Conservation (phyloP, 2,329 filamentous ascomycete genomes). For the Sarocladium kiliense region DNA sequence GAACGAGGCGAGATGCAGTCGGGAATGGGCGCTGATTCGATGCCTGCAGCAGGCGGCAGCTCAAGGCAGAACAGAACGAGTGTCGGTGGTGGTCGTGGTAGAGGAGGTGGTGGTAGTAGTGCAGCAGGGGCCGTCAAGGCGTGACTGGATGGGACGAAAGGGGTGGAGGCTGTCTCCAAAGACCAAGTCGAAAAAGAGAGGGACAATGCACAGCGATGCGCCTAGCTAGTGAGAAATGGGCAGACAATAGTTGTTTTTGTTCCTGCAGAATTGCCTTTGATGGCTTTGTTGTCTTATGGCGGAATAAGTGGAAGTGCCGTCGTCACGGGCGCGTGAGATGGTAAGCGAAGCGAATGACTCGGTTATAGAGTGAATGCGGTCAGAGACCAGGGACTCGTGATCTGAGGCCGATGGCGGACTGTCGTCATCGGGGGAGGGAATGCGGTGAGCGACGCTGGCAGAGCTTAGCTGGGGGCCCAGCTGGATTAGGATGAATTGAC, state of each 20-base stretch:
- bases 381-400: conserved; percentile 9
- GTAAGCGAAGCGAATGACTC: conserved; percentile 8
- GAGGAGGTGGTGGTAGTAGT: conserved; percentile 6
- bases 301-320: not conserved
- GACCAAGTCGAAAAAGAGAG: conserved; percentile 6
- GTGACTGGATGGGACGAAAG: conserved; percentile 8
- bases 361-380: conserved; percentile 6
- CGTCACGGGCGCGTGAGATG: not conserved
- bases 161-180: conserved; percentile 5
- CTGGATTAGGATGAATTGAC: not conserved
- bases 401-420: conserved; percentile 10
- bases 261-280: not conserved
- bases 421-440: conserved; percentile 6
- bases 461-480: no score
- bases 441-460: not conserved
- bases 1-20: conserved; percentile 7
- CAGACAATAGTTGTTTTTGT: not conserved
- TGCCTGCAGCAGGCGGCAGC: conserved; percentile 12
- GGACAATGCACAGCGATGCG: not conserved
- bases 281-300: not conserved
- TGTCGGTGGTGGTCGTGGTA: conserved; percentile 1
- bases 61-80: not conserved
- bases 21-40: not conserved
- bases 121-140: not conserved
- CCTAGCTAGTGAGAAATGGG: not conserved